Evolutionary conservation across 2,329 filamentous ascomycete genomes (phyloP), one percentile per base, ranked within the genome.

Genomic region (Gnomoniopsis smithogilvyi): DNA sequence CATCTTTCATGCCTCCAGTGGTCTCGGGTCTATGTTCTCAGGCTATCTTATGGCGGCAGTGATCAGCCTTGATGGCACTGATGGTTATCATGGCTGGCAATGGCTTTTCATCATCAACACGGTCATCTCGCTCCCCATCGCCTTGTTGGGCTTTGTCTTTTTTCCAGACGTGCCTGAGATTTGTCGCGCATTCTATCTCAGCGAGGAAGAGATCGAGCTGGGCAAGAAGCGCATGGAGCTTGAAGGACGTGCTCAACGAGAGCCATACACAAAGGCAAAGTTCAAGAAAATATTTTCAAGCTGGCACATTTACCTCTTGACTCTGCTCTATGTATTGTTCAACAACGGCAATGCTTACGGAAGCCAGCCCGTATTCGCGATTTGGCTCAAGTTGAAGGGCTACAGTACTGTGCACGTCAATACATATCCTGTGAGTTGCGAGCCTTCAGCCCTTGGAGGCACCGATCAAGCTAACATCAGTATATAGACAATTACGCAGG

Each of bases 281-380:
- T 65, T 89, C 43, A 78, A 77, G 68, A 82, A 80, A 64, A 88
- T 89, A 19, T 81, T 88, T 58, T 76, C 77, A 0, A 82, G 80
- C 6, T 89, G 87, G 86, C 86, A 86, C 62, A 82, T 89, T 1
- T 89, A 86, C 57, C 64, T 80, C 0, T 72, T 90, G 3, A 78
- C 78, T 0, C 56, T 82, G 0, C 69, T 88, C 1, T 89, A 89
- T 67, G 77, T 88, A 66, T 79, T 82, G 46, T 89, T 88, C 74
- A 87, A 86, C 69, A 89, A 89, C 64, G 83, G 79, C 2, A 74
- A 72, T 2, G 72, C 74, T 2, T 68, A 72, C 10, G 73, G 74
- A 19, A 66, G 73, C 14, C 80, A 84, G 67, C 85, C 86, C 0
- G 78, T 82, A 0, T 88, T 88, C 63, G 65, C 74, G 22, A 66